Percentiles rank a stretch among this genome's conserved stretches.
phyloP scores from a whole-genome alignment of 495 filamentous ascomycete genomes.

The Barbatosphaeria neglecta region DNA sequence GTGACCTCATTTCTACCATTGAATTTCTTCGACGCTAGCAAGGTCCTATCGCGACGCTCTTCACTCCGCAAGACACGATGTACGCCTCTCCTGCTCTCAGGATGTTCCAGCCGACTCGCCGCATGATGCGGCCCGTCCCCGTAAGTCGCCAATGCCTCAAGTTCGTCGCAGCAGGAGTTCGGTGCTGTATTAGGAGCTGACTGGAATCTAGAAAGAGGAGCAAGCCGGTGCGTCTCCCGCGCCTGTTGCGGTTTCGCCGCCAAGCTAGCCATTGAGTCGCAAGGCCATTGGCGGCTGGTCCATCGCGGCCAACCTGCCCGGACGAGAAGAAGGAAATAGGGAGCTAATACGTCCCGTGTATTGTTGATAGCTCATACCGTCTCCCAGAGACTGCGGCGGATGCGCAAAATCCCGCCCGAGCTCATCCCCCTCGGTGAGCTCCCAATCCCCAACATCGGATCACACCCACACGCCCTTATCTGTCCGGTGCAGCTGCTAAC shows the following conservation, averaged over 20 bases:
- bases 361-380: constrained; percentile 73
- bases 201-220: constrained; percentile 56
- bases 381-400: constrained; percentile 80
- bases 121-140: constrained; percentile 66
- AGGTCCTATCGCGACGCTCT: neutral
- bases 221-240: constrained; percentile 73
- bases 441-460: constrained; percentile 11
- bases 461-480: too few relatives aligned
- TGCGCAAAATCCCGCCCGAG: constrained; percentile 86
- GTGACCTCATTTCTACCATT: neutral
- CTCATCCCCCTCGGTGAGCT: constrained; percentile 85
- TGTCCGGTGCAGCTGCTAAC: too few relatives aligned
- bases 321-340: neutral
- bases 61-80: constrained; percentile 38
- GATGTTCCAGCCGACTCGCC: constrained; percentile 45
- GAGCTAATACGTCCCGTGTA: constrained; percentile 12
- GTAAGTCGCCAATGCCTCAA: constrained; percentile 41
- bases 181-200: constrained; percentile 10
- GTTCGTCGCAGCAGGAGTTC: too few relatives aligned
- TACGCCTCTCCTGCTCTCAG: constrained; percentile 48
- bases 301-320: neutral
- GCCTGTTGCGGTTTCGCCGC: neutral
- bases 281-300: neutral
- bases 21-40: neutral
- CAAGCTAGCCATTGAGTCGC: constrained; percentile 18